A percentile compares a stretch with the other conserved stretches of the same genome.
Evolutionary conservation across 768 basidiomycete species (phyloP).

Genomic region (Lactarius trivialis): DNA sequence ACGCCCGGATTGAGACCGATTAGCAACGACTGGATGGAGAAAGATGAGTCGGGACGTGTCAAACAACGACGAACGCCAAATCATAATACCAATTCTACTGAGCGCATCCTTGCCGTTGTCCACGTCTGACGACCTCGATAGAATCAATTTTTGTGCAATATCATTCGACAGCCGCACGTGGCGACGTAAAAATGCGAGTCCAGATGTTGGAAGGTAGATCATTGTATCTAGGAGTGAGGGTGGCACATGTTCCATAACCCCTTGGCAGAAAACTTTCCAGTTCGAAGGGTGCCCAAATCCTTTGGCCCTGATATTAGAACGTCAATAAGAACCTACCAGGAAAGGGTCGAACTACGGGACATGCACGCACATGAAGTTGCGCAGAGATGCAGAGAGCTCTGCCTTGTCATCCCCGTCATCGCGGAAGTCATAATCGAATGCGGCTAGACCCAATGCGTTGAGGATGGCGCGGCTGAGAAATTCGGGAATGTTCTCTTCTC

Average conservation of each 20-base stretch:
- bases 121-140: not conserved
- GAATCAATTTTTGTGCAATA: constrained; percentile 12
- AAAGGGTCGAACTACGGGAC: not conserved
- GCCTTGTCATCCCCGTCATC: constrained; percentile 9
- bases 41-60: not conserved
- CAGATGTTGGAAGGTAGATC: constrained; percentile 14
- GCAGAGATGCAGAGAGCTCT: constrained; percentile 11
- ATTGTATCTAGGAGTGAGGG: constrained; percentile 3
- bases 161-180: constrained; percentile 10
- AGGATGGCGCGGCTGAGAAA: constrained; percentile 14
- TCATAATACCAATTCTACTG: constrained; percentile 11
- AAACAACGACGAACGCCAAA: not conserved
- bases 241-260: constrained; percentile 13
- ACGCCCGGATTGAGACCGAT: constrained; percentile 5
- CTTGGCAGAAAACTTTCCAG: constrained; percentile 19
- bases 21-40: constrained; percentile 10
- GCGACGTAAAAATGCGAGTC: constrained; percentile 17
- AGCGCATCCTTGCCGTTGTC: constrained; percentile 10
- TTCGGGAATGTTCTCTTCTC: constrained; percentile 13
- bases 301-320: constrained; percentile 9
- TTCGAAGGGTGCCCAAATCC: constrained; percentile 17
- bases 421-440: constrained; percentile 17
- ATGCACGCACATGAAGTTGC: constrained; percentile 14
- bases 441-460: constrained; percentile 15
- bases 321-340: not conserved